Evolutionary conservation across 352 stramenopile genomes (phyloP).

Genomic region (Globisporangium paddicum): DNA sequence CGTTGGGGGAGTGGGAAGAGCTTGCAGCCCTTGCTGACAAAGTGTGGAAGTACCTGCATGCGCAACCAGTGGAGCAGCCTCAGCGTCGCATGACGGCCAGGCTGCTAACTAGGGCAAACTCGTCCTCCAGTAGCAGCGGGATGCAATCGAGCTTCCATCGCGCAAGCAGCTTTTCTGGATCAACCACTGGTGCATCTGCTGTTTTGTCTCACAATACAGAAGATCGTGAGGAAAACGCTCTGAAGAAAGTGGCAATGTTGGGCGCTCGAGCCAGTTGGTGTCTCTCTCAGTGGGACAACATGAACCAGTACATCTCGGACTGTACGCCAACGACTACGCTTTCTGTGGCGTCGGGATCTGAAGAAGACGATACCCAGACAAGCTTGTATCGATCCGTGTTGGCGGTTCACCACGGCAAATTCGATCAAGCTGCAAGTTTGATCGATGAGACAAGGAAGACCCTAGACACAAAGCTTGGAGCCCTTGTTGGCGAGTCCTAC

Average conservation of each 20-base stretch:
- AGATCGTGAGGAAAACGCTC: constrained; percentile 37
- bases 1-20: constrained; percentile 94
- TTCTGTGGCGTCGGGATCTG: constrained; percentile 8
- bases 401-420: constrained; percentile 92
- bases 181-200: constrained; percentile 13
- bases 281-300: constrained; percentile 75
- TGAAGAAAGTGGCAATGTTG: constrained; percentile 74
- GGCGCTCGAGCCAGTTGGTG: constrained; percentile 83
- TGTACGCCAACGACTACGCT: constrained; percentile 17
- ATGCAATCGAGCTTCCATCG: constrained; percentile 16
- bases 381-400: constrained; percentile 88
- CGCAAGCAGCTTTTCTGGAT: constrained; percentile 30
- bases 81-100: constrained; percentile 4
- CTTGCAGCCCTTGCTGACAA: constrained; percentile 86
- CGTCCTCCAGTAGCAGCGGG: constrained; percentile 7
- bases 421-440: constrained; percentile 83
- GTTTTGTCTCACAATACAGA: constrained; percentile 18
- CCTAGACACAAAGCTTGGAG: constrained; percentile 93
- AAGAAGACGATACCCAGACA: constrained; percentile 30
- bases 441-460: constrained; percentile 93
- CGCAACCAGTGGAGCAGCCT: constrained; percentile 11
- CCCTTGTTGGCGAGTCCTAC: constrained; percentile 96
- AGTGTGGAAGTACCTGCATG: constrained; percentile 42
- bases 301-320: constrained; percentile 74
- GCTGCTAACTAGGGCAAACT: constrained; percentile 6